Base-by-base conservation (phyloP, 164 flowering plant genomes). In the Macadamia integrifolia region DNA sequence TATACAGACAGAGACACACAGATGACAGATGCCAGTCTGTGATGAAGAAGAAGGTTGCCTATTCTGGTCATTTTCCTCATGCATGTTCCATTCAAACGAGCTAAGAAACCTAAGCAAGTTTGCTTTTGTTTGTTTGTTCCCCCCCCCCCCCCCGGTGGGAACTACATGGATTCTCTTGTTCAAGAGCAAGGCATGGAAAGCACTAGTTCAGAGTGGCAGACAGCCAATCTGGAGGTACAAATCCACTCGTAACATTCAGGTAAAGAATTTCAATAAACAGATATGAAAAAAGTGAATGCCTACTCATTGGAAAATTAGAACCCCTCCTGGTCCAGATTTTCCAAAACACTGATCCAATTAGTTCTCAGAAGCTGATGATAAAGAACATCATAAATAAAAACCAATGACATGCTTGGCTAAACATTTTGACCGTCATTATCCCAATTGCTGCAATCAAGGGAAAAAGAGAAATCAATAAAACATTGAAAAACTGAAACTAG, bases 191-290 rank as follows among this genome's bases (percentile, higher is more conserved):
- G 97, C 31, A 84, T 92, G 94, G 74, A 92, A 89, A 80, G 80
- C 83, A 71, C 90, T 94, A 66, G 87, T 94, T 75, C 97, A 90
- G 81, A 94, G 98, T 68, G 99, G 99, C 44, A 81, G 79, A 61
- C 92, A 90, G 69, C 97, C 97, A 10, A 92, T 92, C 66, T 94
- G 99, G 99, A 88, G 99, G 68, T 80, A 77, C 73, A 88, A 89
- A 32, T 90, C 98, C 42, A 94, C 98, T 18, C 98, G 92, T 81
- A 88, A 88, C 53, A 94, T 94, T 57, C 98, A 90, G 79, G 97
- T 94, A 63, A 83, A 97, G 65, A 78, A 71, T 64, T 77, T 62
- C 61, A 62, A 58, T 84, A 92, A 44, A 86, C 72, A 62, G 94
- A 80, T 94, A 95, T 92, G 52, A 95, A 80, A 68, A 88, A 76